Evolutionary conservation across 352 stramenopile genomes (phyloP), one percentile per base, ranked within the genome.

Genomic region (Globisporangium nagaii): DNA sequence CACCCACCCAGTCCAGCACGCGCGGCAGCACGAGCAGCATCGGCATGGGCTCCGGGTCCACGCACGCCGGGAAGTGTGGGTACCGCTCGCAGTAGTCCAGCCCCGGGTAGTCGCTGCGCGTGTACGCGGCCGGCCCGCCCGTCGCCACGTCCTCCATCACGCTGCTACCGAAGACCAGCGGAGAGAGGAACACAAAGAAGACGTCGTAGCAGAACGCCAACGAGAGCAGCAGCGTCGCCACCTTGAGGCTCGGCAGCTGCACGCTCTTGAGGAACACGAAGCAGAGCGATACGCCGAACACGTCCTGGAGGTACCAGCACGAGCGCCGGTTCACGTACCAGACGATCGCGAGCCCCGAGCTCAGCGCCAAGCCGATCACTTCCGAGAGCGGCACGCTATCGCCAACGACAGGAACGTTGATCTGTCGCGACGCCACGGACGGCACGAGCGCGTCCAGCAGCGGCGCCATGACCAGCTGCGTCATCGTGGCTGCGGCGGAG

Each of bases 121-220:
- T 86, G 52, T 82, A 84, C 11, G 81, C 76, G 20, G 79, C 67
- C n/a, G 79, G 73, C 12, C 91, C 90, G 20, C 76, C 87, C 9
- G 92, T 98, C 1, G 94, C 94, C 5, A 98, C 94, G 58, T 95
- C 91, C 50, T 97, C 86, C 94, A 98, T 98, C 39, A 98, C 84
- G 37, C 72, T 93, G 28, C 70, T 78, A 10, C 79, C 79, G 62
- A 96, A 96, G 42, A 97, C 68, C 17, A 84, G 69, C 2, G 94
- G 93, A 30, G 88, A 96, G 19, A 98, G 51, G 71, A 98, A 98
- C 32, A 98, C 93, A 67, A 98, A 98, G 63, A 98, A 98, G 40
- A 98, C 93, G 63, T 98, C 94, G 68, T 98, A 98, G 50, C 86
- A 84, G 62, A 98, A 98, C 1, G 92, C 91, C 30, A 97, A 70